Evolutionary conservation across 768 basidiomycete species (phyloP).

Genomic region (Lactifluus rugatus): DNA sequence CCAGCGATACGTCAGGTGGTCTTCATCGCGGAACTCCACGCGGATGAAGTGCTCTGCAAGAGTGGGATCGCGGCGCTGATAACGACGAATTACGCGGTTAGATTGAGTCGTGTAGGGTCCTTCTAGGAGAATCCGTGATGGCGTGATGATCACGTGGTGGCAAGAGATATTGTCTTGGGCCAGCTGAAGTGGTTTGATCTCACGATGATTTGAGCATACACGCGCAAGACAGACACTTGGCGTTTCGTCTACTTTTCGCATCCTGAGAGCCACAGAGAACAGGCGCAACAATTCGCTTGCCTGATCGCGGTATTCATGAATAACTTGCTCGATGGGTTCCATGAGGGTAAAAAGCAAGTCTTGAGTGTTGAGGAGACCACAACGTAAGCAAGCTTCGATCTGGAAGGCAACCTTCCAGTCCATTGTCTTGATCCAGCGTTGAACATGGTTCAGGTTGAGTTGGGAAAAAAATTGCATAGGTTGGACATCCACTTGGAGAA

Average conservation of each 20-base stretch:
- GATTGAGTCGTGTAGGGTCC: constrained; percentile 70
- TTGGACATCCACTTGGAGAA: constrained; percentile 38
- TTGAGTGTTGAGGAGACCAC: constrained; percentile 49
- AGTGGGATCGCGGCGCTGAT: constrained; percentile 27
- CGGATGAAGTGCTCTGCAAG: constrained; percentile 65
- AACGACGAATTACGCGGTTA: constrained; percentile 70
- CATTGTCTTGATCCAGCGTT: constrained; percentile 35
- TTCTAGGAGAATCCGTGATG: constrained; percentile 63
- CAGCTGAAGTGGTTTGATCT: constrained; percentile 18
- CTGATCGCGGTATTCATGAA: constrained; percentile 24
- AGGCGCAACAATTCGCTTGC: constrained; percentile 44
- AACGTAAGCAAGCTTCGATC: constrained; percentile 57
- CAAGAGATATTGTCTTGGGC: constrained; percentile 46
- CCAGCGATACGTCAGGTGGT: constrained; percentile 65
- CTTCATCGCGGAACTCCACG: constrained; percentile 80
- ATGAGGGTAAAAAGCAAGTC: constrained; percentile 41
- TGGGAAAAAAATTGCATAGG: constrained; percentile 41
- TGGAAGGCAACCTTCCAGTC: constrained; percentile 70
- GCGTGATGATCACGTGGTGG: constrained; percentile 67
- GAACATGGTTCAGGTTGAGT: constrained; percentile 38
- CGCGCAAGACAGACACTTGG: constrained; percentile 40
- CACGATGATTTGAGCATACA: constrained; percentile 23
- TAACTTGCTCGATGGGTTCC: constrained; percentile 35
- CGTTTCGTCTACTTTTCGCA: constrained; percentile 33
- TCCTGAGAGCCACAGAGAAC: constrained; percentile 42